Base-by-base conservation (phyloP, 2,329 filamentous ascomycete species). In the Apiospora pterosperma region DNA sequence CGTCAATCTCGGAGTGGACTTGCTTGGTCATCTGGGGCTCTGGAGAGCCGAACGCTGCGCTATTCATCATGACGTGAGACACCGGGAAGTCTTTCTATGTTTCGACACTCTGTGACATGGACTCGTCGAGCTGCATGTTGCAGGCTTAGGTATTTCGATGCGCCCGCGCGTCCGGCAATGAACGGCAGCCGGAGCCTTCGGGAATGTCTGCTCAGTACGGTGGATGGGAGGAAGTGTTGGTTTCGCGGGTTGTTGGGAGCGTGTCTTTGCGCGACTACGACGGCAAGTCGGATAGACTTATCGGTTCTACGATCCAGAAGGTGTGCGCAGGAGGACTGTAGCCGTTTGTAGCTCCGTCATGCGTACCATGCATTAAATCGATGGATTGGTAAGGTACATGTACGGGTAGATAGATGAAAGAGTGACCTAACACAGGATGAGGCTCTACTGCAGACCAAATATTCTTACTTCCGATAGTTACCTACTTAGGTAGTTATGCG, bases 91-190 rank as follows among this genome's bases (percentile, higher is more conserved):
- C 23, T 10, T 61, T 21, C 59, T 61, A 39, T 61, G 16, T 25
- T 41, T 41, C 28, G 59, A 39, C 23, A 41, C 28, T 25, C 8
- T 41, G 31, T 61, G 36, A n/a, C 36, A 61, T 25, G 59, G 59
- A 31, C 36, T 61, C 36, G 23, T 10, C 23, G 59, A 61, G 59
- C 36, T 61, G 59, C 59, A 61, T 61, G 36, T 61, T 61, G 59
- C 48, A 55, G 48, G 16, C 48, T 55, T 28, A n/a, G 48, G 19
- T 55, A 28, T 55, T 16, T 21, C n/a, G 12, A 28, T 55, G 48
- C 48, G 48, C 48, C 25, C 16, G 48, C 48, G 19, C 31, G 28
- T 34, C 28, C 48, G 48, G 19, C 28, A 28, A 34, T 55, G 25
- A 4, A 31, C n/a, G 48, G 4, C 25, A 19, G n/a, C 28, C 7